A percentile compares a stretch with the other conserved stretches of the same genome.
phyloP scores from a whole-genome alignment of 2,329 filamentous ascomycete genomes.

The Fusarium ramigenum region DNA sequence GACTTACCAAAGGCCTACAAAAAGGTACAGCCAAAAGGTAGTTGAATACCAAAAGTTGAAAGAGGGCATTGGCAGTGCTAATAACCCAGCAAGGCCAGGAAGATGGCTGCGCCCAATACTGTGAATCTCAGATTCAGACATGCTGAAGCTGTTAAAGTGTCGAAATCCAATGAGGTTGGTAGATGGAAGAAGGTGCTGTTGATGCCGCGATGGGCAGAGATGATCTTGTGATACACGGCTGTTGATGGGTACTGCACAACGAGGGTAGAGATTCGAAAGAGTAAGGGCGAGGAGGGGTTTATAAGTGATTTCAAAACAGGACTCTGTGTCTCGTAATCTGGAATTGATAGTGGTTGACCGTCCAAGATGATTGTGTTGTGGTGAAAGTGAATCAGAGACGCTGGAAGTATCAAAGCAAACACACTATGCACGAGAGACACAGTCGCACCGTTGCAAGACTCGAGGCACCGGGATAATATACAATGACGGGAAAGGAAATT shows the following conservation, averaged over 20 bases:
- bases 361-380: slow-evolving; percentile 25
- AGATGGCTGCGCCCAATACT: slow-evolving; percentile 17
- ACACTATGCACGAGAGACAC: slow-evolving; percentile 42
- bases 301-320: slow-evolving; percentile 18
- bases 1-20: slow-evolving; percentile 59
- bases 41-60: slow-evolving; percentile 54
- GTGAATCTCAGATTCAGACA: slow-evolving; percentile 35
- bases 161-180: slow-evolving; percentile 25
- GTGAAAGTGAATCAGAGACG: slow-evolving; percentile 41
- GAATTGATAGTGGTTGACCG: slow-evolving; percentile 38
- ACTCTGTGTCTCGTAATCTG: slow-evolving; percentile 27
- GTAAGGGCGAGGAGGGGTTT: slow-evolving; percentile 24
- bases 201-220: slow-evolving; percentile 16
- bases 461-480: slow-evolving; percentile 40
- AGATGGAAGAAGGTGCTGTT: slow-evolving; percentile 34
- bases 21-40: slow-evolving; percentile 58
- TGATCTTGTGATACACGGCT: slow-evolving; percentile 22
- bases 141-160: slow-evolving; percentile 25
- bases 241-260: slow-evolving; percentile 13
- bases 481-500: slow-evolving; percentile 40
- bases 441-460: slow-evolving; percentile 35
- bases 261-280: slow-evolving; percentile 12
- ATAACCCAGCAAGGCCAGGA: slow-evolving; percentile 26
- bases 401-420: slow-evolving; percentile 41
- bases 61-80: slow-evolving; percentile 35